Evolutionary conservation across 139 green algal genomes (phyloP).

Genomic region (Picochlorum sp.): DNA sequence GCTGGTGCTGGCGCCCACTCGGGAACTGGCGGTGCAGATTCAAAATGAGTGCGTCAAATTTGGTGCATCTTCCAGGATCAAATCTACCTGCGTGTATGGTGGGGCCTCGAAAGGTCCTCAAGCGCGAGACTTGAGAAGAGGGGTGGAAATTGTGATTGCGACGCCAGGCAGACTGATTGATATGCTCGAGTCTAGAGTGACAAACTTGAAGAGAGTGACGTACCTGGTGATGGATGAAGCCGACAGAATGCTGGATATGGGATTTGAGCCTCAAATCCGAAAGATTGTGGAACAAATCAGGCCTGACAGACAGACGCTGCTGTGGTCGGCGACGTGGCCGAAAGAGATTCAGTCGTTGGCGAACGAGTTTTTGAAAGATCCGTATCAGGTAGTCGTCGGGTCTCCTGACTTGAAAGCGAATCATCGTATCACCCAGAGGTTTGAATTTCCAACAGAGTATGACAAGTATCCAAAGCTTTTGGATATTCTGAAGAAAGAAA

Average conservation of each 20-base stretch:
- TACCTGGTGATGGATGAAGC: constrained; percentile 93
- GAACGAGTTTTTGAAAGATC: constrained; percentile 68
- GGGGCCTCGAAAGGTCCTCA: constrained; percentile 71
- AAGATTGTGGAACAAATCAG: constrained; percentile 60
- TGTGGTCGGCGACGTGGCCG: constrained; percentile 94
- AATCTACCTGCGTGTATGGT: constrained; percentile 87
- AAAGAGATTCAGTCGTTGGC: constrained; percentile 81
- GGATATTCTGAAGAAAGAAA: constrained; percentile 52
- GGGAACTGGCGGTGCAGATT: constrained; percentile 90
- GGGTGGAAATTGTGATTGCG: constrained; percentile 86
- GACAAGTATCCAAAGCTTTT: constrained; percentile 39
- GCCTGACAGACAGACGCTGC: constrained; percentile 85
- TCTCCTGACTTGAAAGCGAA: constrained; percentile 78
- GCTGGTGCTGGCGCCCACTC: constrained; percentile 78
- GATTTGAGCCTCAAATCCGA: constrained; percentile 78
- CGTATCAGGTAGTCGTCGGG: constrained; percentile 77
- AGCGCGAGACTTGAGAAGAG: constrained; percentile 26
- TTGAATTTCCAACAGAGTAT: constrained; percentile 49
- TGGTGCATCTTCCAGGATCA: constrained; percentile 69
- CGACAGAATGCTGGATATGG: constrained; percentile 95
- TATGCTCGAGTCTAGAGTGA: constrained; percentile 56
- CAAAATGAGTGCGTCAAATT: constrained; percentile 87
- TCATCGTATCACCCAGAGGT: constrained; percentile 73
- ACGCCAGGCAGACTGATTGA: constrained; percentile 83
- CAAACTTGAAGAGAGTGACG: constrained; percentile 64